phyloP scores from a whole-genome alignment of 2,329 filamentous ascomycete genomes.

The Monilinia laxa region DNA sequence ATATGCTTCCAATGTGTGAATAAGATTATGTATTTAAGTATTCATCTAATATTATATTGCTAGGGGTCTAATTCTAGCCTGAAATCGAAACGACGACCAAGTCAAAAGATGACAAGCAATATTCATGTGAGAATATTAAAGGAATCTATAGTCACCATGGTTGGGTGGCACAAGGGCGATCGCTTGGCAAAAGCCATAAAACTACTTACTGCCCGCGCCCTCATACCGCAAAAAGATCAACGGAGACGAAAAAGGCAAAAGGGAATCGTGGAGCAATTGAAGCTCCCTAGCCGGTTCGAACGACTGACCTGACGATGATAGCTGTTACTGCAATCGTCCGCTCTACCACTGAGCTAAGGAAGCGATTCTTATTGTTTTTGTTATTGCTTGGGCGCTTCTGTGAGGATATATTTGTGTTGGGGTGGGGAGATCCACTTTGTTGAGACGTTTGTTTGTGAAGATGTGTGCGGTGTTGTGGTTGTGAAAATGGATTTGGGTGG shows the following conservation, averaged over 20 bases:
- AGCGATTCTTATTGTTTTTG: not conserved
- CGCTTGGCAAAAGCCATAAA: too few relatives aligned
- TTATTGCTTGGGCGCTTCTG: accelerated
- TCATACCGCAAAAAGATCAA: too few relatives aligned
- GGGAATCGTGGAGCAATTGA: not conserved
- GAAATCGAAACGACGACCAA: too few relatives aligned
- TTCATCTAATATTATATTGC: too few relatives aligned
- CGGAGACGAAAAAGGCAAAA: not conserved
- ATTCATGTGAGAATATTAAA: too few relatives aligned
- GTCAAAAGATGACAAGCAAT: too few relatives aligned
- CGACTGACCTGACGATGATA: constrained; percentile 21
- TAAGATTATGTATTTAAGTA: too few relatives aligned
- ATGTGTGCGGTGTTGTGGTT: too few relatives aligned
- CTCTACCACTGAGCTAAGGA: constrained; percentile 22
- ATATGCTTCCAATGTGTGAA: too few relatives aligned
- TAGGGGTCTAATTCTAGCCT: not conserved
- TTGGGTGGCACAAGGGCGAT: not conserved
- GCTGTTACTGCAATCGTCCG: constrained; percentile 17
- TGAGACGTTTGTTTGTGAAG: not conserved
- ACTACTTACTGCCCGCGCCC: too few relatives aligned
- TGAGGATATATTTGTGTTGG: not conserved
- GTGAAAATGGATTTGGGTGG: not conserved
- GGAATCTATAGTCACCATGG: too few relatives aligned
- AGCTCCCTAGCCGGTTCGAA: constrained; percentile 22
- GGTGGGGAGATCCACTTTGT: not conserved